Evolutionary conservation across 2,329 filamentous ascomycete genomes (phyloP).

Genomic region (Dothiorella sarmentorum): DNA sequence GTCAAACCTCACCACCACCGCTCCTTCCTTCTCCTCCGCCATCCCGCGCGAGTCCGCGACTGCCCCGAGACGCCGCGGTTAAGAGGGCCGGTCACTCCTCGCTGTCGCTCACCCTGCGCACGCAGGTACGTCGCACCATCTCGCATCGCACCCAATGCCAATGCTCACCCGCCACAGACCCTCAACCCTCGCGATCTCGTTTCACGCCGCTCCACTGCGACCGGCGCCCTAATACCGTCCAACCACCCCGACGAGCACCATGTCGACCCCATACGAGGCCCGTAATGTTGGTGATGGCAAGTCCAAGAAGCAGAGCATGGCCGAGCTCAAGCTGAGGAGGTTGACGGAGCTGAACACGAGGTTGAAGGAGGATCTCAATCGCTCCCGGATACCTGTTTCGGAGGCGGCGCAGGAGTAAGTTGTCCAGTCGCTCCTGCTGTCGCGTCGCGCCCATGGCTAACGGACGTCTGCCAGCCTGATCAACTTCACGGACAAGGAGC

Average conservation of each 20-base stretch:
- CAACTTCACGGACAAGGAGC: constrained; percentile 90
- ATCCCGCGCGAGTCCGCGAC: constrained; percentile 17
- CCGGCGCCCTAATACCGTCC: constrained; percentile 9
- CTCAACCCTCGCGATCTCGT: constrained; percentile 10
- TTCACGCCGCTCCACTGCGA: constrained; percentile 8
- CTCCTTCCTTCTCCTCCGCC: constrained; percentile 18
- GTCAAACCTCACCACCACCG: neutral
- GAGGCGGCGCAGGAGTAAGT: constrained; percentile 68
- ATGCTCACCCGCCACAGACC: constrained; percentile 15
- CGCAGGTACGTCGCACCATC: constrained; percentile 20
- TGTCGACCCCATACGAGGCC: constrained; percentile 63
- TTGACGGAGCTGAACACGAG: constrained; percentile 96
- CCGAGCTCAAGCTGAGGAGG: constrained; percentile 92
- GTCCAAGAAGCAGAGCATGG: constrained; percentile 99
- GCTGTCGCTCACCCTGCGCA: constrained; percentile 24
- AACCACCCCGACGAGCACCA: constrained; percentile 35
- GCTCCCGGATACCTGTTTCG: constrained; percentile 92
- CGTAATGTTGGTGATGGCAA: constrained; percentile 63
- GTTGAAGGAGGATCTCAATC: constrained; percentile 90
- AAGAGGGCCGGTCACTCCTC: constrained; percentile 26
- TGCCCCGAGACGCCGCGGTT: constrained; percentile 12
- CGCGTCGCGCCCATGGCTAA: neutral
- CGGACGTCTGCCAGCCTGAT: constrained; percentile 68
- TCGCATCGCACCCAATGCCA: constrained; percentile 13
- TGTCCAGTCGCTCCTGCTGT: neutral